Percentiles rank a stretch among this genome's conserved stretches.
Conservation (phyloP, 1,284 basidiomycete species). For the Flammula alnicola region DNA sequence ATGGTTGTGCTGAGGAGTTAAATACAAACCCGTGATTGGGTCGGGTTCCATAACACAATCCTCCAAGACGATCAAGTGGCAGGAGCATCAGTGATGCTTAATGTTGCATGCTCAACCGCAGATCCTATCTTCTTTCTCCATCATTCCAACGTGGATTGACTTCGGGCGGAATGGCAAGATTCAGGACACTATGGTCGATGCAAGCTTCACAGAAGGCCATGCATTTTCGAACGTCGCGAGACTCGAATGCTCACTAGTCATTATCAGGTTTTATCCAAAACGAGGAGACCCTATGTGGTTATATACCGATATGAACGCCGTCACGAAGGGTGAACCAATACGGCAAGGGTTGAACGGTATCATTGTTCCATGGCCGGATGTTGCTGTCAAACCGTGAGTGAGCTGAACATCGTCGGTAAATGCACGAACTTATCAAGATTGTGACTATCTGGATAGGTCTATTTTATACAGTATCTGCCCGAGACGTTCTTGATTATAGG, state of each 20-base stretch:
- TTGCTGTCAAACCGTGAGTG: slow-evolving; percentile 15
- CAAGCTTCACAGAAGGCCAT: background rate
- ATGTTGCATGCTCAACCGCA: slow-evolving; percentile 9
- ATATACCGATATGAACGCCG: slow-evolving; percentile 12
- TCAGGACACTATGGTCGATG: slow-evolving; percentile 17
- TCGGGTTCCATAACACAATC: slow-evolving; percentile 17
- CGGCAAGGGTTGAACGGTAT: background rate
- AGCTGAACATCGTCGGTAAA: background rate
- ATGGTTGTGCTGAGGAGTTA: background rate
- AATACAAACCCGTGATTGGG: slow-evolving; percentile 15
- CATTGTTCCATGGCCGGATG: slow-evolving; percentile 5
- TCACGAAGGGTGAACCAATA: slow-evolving; percentile 6
- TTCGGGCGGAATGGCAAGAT: slow-evolving; percentile 19
- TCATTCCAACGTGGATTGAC: slow-evolving; percentile 15
- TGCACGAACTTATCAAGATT: slow-evolving; percentile 14
- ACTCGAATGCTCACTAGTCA: background rate
- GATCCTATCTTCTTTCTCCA: slow-evolving; percentile 17
- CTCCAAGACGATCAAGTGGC: slow-evolving; percentile 14
- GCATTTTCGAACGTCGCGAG: background rate
- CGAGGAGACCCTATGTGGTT: slow-evolving; percentile 9
- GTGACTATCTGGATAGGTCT: too few relatives aligned
- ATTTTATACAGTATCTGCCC: slow-evolving; percentile 11
- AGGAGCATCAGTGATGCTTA: slow-evolving; percentile 14
- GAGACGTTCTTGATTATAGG: slow-evolving; percentile 15
- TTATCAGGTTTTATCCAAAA: slow-evolving; percentile 12